phyloP scores from a whole-genome alignment of 495 filamentous ascomycete genomes.

The Penicillium verhagenii region DNA sequence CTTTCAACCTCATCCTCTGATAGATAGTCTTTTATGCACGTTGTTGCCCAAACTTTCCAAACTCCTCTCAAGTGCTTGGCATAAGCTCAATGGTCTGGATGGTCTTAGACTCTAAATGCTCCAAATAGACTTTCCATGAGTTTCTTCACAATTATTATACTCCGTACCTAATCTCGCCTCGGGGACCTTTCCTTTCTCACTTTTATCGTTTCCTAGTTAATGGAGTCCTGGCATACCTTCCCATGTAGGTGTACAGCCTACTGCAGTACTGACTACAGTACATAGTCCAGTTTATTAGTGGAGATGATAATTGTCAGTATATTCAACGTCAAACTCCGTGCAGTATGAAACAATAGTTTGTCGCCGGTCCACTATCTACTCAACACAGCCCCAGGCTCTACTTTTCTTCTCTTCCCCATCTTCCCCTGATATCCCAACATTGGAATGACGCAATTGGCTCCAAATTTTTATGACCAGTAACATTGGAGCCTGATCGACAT shows the following conservation, averaged over 20 bases:
- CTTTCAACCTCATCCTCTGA: background rate
- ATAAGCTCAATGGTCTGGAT: background rate
- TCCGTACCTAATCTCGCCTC: no score
- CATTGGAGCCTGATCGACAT: background rate
- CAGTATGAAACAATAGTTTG: constrained; percentile 1
- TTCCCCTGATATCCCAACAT: background rate
- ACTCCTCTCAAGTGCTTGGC: no score
- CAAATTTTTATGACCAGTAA: background rate
- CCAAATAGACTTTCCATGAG: background rate
- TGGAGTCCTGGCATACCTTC: no score
- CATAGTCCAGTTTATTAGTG: background rate
- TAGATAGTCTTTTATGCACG: background rate
- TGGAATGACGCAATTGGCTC: background rate
- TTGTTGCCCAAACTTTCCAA: background rate
- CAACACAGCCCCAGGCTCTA: background rate
- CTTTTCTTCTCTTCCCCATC: background rate
- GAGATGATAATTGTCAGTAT: background rate
- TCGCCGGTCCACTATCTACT: background rate
- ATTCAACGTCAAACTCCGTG: background rate
- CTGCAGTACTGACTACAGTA: no score
- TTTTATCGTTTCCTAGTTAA: background rate
- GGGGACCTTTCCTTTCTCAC: background rate
- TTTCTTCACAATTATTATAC: background rate
- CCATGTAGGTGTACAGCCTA: background rate
- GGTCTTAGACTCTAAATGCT: no score